phyloP scores from a whole-genome alignment of 352 stramenopile genomes.

The Peronospora destructor region DNA sequence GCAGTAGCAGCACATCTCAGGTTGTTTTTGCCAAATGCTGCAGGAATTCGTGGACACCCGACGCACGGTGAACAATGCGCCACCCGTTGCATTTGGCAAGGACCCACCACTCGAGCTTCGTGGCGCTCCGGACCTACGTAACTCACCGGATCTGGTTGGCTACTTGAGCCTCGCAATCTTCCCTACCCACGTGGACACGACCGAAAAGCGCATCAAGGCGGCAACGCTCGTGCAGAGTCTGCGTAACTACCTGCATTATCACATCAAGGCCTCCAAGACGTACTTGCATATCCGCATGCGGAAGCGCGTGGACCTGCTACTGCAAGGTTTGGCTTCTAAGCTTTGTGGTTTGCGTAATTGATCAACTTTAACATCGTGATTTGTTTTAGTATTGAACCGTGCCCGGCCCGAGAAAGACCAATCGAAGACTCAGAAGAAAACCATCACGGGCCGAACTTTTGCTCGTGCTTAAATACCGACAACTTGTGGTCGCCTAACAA shows the following conservation, averaged over 20 bases:
- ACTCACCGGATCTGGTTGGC: constrained; percentile 70
- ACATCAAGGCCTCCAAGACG: constrained; percentile 94
- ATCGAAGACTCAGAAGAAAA: constrained; percentile 88
- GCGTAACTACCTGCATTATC: constrained; percentile 93
- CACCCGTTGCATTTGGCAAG: constrained; percentile 86
- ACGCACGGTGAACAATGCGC: constrained; percentile 90
- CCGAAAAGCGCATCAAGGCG: constrained; percentile 83
- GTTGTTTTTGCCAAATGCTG: constrained; percentile 4
- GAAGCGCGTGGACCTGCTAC: constrained; percentile 86
- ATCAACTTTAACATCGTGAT: constrained; percentile 1
- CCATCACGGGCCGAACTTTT: constrained; percentile 88
- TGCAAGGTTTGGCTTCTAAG: constrained; percentile 63
- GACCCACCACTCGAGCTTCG: constrained; percentile 86
- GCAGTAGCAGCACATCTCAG: constrained; percentile 1
- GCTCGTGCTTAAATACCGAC: constrained; percentile 43
- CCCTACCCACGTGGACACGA: constrained; percentile 82
- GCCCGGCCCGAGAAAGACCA: constrained; percentile 85
- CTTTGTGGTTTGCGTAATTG: neutral
- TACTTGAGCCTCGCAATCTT: constrained; percentile 89
- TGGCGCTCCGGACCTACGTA: constrained; percentile 52
- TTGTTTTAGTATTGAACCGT: constrained; percentile 81
- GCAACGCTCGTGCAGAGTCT: constrained; percentile 85
- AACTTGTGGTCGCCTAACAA: neutral
- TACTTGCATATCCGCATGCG: constrained; percentile 94
- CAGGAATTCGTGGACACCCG: constrained; percentile 90